phyloP scores from a whole-genome alignment of 305 asterid genomes.

The Fraxinus floribunda region DNA sequence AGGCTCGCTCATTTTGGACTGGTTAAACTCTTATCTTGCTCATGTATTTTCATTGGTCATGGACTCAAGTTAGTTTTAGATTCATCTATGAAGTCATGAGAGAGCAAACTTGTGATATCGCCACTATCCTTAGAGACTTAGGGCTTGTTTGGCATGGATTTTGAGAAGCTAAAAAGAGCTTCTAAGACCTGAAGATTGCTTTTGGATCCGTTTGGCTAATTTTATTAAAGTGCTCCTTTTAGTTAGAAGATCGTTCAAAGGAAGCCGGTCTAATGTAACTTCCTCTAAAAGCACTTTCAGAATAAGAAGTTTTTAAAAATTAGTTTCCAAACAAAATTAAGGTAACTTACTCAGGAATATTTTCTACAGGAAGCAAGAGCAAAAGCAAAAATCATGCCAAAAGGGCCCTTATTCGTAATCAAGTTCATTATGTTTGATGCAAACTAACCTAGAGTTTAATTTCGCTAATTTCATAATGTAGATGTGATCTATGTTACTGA shows the following conservation, averaged over 20 bases:
- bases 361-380: neutral
- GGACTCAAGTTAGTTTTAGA: neutral
- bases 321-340: neutral
- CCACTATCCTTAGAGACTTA: neutral
- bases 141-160: neutral
- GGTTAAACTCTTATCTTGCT: conserved; percentile 10
- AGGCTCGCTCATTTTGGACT: neutral
- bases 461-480: conserved; percentile 5
- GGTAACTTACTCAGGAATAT: neutral
- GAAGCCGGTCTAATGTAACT: neutral
- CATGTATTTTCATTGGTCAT: conserved; percentile 13
- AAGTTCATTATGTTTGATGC: neutral
- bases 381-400: neutral
- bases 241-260: neutral
- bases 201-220: neutral
- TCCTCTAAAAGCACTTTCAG: neutral
- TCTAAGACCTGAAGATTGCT: neutral
- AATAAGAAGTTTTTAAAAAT: neutral
- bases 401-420: neutral
- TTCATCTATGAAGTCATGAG: neutral
- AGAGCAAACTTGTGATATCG: neutral
- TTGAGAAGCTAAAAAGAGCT: neutral
- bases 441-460: neutral
- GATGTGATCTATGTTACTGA: conserved; percentile 8
- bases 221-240: neutral